A percentile compares a stretch with the other conserved stretches of the same genome.
Conservation (phyloP, 371 early-diverging fungal genomes). For the Dinochytrium kinnereticum region DNA sequence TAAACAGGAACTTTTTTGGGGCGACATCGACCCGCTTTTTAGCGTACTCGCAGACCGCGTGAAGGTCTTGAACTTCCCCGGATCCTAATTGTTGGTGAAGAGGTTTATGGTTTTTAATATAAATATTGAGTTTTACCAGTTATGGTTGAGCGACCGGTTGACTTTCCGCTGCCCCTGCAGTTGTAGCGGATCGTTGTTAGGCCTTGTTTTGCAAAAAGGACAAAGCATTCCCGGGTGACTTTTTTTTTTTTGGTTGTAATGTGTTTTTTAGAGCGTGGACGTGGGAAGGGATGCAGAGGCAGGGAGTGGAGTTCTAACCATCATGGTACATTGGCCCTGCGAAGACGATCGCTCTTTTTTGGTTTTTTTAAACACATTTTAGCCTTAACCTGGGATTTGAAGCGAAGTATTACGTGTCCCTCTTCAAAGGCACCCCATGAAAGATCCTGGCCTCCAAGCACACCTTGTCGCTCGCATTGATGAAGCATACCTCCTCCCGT, state of each 20-base stretch:
- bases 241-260: too few relatives aligned
- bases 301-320: not conserved
- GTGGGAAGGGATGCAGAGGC: too few relatives aligned
- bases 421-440: not conserved
- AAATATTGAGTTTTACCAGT: not conserved
- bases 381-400: too few relatives aligned
- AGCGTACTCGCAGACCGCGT: constrained; percentile 26
- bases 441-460: not conserved
- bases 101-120: too few relatives aligned
- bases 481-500: constrained; percentile 3
- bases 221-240: not conserved
- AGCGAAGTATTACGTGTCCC: not conserved
- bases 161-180: constrained; percentile 35
- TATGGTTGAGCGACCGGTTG: constrained; percentile 15
- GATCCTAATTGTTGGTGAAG: too few relatives aligned
- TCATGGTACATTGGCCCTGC: constrained; percentile 1
- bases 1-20: constrained; percentile 20
- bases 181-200: constrained; percentile 33
- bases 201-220: constrained; percentile 15
- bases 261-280: too few relatives aligned
- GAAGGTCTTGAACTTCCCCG: constrained; percentile 30
- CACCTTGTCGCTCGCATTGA: not conserved
- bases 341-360: too few relatives aligned
- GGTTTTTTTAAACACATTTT: too few relatives aligned
- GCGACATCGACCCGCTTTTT: constrained; percentile 24